A percentile compares a stretch with the other conserved stretches of the same genome.
Conservation (phyloP, 495 filamentous ascomycete genomes). For the Xylaria acuta region DNA sequence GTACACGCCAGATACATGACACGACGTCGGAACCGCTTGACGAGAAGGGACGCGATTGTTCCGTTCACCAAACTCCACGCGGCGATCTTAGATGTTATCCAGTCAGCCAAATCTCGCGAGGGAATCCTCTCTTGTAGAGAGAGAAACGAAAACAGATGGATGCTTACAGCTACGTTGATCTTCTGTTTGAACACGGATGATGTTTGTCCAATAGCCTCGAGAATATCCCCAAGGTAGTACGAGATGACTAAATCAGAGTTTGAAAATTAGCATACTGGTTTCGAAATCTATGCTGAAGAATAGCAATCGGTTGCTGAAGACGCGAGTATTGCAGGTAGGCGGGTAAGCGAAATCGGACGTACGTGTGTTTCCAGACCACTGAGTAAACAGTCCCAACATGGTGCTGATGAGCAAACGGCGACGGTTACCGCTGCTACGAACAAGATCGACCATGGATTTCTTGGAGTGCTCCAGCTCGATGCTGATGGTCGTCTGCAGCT, state of each 20-base stretch:
- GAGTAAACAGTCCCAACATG: slow-evolving; percentile 62
- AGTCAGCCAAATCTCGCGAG: slow-evolving; percentile 24
- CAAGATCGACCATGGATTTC: slow-evolving; percentile 56
- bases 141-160: background rate
- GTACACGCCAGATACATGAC: slow-evolving; percentile 66
- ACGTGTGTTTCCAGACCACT: slow-evolving; percentile 56
- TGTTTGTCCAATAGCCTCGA: slow-evolving; percentile 56
- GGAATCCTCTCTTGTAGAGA: background rate
- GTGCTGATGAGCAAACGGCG: slow-evolving; percentile 57
- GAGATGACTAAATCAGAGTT: slow-evolving; percentile 44
- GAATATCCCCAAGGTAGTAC: slow-evolving; percentile 61
- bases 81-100: slow-evolving; percentile 14
- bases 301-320: background rate
- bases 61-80: slow-evolving; percentile 22
- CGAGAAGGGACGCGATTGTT: slow-evolving; percentile 56
- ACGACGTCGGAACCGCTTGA: slow-evolving; percentile 59
- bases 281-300: background rate
- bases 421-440: slow-evolving; percentile 52
- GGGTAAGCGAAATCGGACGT: background rate
- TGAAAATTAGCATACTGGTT: background rate
- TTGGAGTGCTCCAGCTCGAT: slow-evolving; percentile 55
- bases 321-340: no score
- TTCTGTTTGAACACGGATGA: slow-evolving; percentile 58
- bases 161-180: slow-evolving; percentile 59
- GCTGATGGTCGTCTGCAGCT: slow-evolving; percentile 60